Conservation (phyloP, 352 stramenopile species). For the Elongisporangium undulatum region DNA sequence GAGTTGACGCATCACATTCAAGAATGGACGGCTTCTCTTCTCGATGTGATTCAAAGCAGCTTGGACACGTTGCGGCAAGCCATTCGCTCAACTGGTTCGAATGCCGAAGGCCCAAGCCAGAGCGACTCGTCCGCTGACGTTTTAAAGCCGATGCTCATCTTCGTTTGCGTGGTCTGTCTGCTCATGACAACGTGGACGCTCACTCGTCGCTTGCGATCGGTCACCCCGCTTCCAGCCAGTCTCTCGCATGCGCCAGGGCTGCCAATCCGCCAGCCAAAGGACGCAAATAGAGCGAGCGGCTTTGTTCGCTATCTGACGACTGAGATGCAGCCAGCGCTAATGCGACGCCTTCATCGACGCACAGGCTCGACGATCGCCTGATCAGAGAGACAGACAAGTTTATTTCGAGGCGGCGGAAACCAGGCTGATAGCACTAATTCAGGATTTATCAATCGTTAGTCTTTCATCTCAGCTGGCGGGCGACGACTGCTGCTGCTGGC, state of each 20-base stretch:
- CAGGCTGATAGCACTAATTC: not conserved
- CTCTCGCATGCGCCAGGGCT: not conserved
- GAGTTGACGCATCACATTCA: not conserved
- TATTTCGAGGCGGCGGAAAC: too few relatives aligned
- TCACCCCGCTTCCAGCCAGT: not conserved
- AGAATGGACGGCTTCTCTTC: not conserved
- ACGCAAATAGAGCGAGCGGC: not conserved
- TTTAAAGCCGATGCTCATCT: not conserved
- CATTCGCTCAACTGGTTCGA: not conserved
- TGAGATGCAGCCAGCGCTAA: not conserved
- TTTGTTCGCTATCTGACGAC: not conserved
- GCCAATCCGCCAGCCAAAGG: not conserved
- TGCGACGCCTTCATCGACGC: not conserved
- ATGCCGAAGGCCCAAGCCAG: not conserved
- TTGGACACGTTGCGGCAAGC: not conserved
- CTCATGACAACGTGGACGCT: not conserved
- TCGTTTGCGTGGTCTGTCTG: not conserved
- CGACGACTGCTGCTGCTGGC: conserved; percentile 28
- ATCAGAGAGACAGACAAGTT: not conserved
- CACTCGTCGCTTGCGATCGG: not conserved
- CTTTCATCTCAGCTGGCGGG: conserved; percentile 12
- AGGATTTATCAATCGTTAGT: too few relatives aligned
- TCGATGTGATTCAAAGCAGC: not conserved
- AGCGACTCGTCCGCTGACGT: not conserved
- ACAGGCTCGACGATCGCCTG: not conserved